phyloP scores from a whole-genome alignment of 108 stramenopile species.

The Skeletonema grethae region DNA sequence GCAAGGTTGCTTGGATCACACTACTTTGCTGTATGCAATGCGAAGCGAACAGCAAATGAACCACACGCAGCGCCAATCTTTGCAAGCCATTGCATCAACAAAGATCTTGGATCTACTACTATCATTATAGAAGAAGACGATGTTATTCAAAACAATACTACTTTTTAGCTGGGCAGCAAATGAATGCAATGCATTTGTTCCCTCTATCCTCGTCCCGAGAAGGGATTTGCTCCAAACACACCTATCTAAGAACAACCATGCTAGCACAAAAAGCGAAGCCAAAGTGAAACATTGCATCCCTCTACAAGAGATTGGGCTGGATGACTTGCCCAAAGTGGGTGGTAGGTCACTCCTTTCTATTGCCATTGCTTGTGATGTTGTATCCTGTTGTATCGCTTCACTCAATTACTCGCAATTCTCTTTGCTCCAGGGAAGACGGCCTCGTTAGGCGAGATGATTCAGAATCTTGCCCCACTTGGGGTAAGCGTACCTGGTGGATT shows the following conservation, averaged over 20 bases:
- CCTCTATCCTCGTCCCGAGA: constrained; percentile 1
- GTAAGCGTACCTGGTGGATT: constrained; percentile 43
- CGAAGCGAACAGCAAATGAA: neutral
- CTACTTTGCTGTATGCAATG: neutral
- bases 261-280: neutral
- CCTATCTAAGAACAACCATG: neutral
- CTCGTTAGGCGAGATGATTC: constrained; percentile 53
- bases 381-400: neutral
- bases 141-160: constrained; percentile 3
- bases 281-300: constrained; percentile 38
- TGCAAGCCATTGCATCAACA: neutral
- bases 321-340: constrained; percentile 48
- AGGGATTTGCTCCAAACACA: constrained; percentile 3
- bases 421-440: constrained; percentile 33
- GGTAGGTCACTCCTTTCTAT: constrained; percentile 12
- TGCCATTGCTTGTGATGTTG: neutral
- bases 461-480: constrained; percentile 32
- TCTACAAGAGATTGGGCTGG: constrained; percentile 29
- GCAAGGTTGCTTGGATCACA: no score
- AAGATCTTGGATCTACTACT: neutral
- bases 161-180: constrained; percentile 10
- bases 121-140: neutral
- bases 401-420: neutral
- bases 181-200: constrained; percentile 11
- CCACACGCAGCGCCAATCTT: no score